These are phyloP conservation scores for Arthromyces matolae DNA, from an alignment of 768 basidiomycete genomes.

Conservation along the genomic window DNA sequence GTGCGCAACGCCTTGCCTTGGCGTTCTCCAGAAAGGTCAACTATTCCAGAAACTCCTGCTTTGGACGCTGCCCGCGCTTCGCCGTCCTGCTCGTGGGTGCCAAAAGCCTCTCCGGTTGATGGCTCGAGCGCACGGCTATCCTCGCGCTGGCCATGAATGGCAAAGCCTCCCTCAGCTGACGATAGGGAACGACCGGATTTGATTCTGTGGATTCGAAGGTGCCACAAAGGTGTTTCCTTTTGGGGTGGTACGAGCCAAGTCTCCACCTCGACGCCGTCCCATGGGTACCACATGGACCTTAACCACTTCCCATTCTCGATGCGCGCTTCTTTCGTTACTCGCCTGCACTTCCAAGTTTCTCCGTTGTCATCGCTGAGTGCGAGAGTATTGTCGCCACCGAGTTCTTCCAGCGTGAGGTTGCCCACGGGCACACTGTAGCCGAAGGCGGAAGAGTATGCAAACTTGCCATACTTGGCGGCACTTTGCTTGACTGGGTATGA, in stretches of 20 bases:
- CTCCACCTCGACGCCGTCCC: constrained; percentile 68
- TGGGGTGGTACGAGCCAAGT: constrained; percentile 72
- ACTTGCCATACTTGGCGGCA: constrained; percentile 76
- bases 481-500: constrained; percentile 77
- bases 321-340: constrained; percentile 58
- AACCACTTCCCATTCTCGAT: constrained; percentile 54
- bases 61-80: constrained; percentile 51
- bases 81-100: constrained; percentile 44
- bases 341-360: constrained; percentile 68
- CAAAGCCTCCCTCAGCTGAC: constrained; percentile 68
- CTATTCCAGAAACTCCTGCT: constrained; percentile 62
- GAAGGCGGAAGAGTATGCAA: constrained; percentile 74
- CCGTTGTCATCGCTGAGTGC: constrained; percentile 68
- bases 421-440: constrained; percentile 74
- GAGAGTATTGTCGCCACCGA: constrained; percentile 66
- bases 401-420: constrained; percentile 64
- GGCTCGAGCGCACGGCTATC: constrained; percentile 60
- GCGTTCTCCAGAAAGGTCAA: constrained; percentile 38
- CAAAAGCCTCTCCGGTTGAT: constrained; percentile 37
- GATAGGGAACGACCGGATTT: constrained; percentile 45
- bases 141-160: constrained; percentile 62
- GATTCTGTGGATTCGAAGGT: constrained; percentile 65
- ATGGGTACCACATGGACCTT: constrained; percentile 71
- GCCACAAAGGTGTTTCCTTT: constrained; percentile 56
- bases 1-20: constrained; percentile 48